Conservation (phyloP, 1,139 yeast species). For the Candida glucosophila region DNA sequence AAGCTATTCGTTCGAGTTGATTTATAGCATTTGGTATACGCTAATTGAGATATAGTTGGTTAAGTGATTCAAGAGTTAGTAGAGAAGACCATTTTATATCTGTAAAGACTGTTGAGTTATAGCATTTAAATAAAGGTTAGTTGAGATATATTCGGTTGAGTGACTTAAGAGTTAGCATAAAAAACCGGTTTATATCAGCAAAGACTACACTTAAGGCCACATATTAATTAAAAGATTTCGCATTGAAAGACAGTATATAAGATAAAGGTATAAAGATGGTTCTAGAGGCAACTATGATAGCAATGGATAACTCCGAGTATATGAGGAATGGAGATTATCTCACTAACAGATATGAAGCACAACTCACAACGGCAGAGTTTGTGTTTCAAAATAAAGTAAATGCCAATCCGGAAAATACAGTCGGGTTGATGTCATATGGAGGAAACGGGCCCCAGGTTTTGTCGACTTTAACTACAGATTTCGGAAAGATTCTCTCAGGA, state of each 20-base stretch:
- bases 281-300: conserved; percentile 92
- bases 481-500: conserved; percentile 83
- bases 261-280: conserved; percentile 44
- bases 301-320: conserved; percentile 91
- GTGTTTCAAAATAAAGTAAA: conserved; percentile 81
- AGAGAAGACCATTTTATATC: too few relatives aligned
- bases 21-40: too few relatives aligned
- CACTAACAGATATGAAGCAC: conserved; percentile 87
- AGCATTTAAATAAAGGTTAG: too few relatives aligned
- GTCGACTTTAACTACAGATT: conserved; percentile 81
- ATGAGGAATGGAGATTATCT: conserved; percentile 94
- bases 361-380: conserved; percentile 83
- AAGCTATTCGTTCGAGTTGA: too few relatives aligned
- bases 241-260: not conserved
- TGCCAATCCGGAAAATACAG: conserved; percentile 89
- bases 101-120: too few relatives aligned
- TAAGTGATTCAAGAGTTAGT: too few relatives aligned
- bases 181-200: too few relatives aligned
- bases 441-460: conserved; percentile 81
- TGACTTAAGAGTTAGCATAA: too few relatives aligned
- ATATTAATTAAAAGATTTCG: too few relatives aligned
- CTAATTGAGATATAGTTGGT: too few relatives aligned
- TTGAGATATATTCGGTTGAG: too few relatives aligned
- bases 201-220: too few relatives aligned
- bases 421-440: conserved; percentile 82